A percentile compares a stretch with the other conserved stretches of the same genome.
Conservation (phyloP, 1,284 basidiomycete species). For the Moesziomyces sp. region DNA sequence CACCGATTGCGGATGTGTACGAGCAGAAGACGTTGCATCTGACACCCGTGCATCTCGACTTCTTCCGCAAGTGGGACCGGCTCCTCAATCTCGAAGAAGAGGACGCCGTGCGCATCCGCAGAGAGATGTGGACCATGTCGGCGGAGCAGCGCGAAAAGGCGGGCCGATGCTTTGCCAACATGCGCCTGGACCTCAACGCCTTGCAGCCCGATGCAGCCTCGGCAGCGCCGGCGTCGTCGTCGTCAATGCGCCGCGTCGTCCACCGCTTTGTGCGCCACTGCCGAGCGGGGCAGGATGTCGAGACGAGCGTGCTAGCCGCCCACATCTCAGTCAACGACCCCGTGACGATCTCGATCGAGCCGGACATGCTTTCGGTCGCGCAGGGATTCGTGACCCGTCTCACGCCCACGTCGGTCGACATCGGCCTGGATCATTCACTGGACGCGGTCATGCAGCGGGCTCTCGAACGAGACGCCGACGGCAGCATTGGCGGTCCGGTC, state of each 20-base stretch:
- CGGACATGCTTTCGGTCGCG: slow-evolving; percentile 82
- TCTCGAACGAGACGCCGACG: slow-evolving; percentile 17
- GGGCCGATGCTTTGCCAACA: slow-evolving; percentile 68
- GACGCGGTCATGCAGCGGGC: slow-evolving; percentile 56
- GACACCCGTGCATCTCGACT: slow-evolving; percentile 75
- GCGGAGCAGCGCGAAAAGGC: slow-evolving; percentile 79
- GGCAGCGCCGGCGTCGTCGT: slow-evolving; percentile 2
- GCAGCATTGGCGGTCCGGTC: no score
- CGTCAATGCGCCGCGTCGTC: slow-evolving; percentile 70
- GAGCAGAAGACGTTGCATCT: slow-evolving; percentile 83
- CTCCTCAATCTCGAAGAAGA: slow-evolving; percentile 89
- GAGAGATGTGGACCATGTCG: slow-evolving; percentile 92
- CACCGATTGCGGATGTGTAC: slow-evolving; percentile 81
- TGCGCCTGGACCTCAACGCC: slow-evolving; percentile 43
- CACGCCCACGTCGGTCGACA: slow-evolving; percentile 74
- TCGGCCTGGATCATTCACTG: slow-evolving; percentile 86
- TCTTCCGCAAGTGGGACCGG: slow-evolving; percentile 91
- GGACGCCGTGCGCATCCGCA: slow-evolving; percentile 82
- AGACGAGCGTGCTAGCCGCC: slow-evolving; percentile 75
- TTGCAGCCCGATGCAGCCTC: background rate
- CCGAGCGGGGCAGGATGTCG: slow-evolving; percentile 53
- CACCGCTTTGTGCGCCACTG: slow-evolving; percentile 75
- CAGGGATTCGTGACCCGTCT: slow-evolving; percentile 85
- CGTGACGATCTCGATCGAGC: slow-evolving; percentile 82
- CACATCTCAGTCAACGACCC: slow-evolving; percentile 83